phyloP scores from a whole-genome alignment of 106 monocot species.

The Iris macrosiphon region DNA sequence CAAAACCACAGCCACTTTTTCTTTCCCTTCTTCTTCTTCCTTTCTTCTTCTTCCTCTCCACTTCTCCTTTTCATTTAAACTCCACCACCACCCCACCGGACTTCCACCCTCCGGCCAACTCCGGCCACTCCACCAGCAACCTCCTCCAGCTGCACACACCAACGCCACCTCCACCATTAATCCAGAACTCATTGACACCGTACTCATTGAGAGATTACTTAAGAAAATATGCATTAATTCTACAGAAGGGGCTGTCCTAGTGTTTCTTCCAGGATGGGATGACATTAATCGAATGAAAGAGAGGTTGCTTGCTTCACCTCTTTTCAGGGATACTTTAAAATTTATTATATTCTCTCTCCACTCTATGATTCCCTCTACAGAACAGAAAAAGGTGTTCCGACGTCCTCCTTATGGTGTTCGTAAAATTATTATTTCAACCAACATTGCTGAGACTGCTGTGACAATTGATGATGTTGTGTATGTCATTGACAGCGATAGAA shows the following conservation, averaged over 20 bases:
- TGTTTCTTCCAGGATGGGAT: conserved; percentile 99
- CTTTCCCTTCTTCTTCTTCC: too few species aligned
- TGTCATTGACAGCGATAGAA: conserved; percentile 90
- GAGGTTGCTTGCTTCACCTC: conserved; percentile 50
- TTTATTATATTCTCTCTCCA: conserved; percentile 74
- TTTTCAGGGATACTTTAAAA: conserved; percentile 55
- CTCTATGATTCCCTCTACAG: conserved; percentile 86
- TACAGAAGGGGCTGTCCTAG: conserved; percentile 76
- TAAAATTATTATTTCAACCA: conserved; percentile 95
- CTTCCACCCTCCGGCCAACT: too few species aligned
- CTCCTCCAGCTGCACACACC: too few species aligned
- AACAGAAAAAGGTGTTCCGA: conserved; percentile 94
- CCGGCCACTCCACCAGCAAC: too few species aligned
- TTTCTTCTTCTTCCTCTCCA: too few species aligned
- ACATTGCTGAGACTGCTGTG: conserved; percentile 96
- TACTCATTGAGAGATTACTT: conserved; percentile 60
- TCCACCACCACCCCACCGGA: too few species aligned
- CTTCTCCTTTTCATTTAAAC: too few species aligned
- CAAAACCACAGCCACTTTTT: too few species aligned
- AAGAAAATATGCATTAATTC: conserved; percentile 78
- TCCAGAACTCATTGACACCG: conserved; percentile 75
- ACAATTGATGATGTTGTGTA: conserved; percentile 97
- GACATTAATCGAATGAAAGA: conserved; percentile 84
- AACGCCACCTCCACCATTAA: too few species aligned
- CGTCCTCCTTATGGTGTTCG: conserved; percentile 53